These are phyloP conservation scores for Geranium rotundifolium DNA, from an alignment of 345 rosid genomes.

Conservation along the genomic window DNA sequence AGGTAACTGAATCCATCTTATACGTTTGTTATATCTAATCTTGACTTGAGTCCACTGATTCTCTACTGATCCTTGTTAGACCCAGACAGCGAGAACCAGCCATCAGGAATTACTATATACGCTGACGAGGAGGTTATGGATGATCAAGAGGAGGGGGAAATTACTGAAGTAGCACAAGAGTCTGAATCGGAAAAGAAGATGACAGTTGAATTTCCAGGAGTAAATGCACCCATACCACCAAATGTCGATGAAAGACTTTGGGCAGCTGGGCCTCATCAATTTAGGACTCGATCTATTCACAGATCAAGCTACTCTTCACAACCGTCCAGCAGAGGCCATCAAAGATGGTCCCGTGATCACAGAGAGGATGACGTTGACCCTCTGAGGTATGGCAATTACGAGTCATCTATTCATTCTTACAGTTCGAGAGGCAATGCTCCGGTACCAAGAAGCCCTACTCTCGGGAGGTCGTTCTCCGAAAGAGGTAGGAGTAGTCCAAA, in stretches of 20 bases:
- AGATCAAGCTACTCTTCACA: slow-evolving; percentile 23
- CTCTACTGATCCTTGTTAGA: no score
- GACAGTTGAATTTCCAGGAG: slow-evolving; percentile 68
- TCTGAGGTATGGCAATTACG: slow-evolving; percentile 43
- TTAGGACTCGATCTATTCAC: slow-evolving; percentile 21
- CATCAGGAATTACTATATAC: slow-evolving; percentile 70
- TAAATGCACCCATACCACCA: slow-evolving; percentile 75
- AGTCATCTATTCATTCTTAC: slow-evolving; percentile 13
- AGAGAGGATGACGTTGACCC: slow-evolving; percentile 50
- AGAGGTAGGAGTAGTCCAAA: slow-evolving; percentile 35
- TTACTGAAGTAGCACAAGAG: slow-evolving; percentile 21
- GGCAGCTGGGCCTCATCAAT: slow-evolving; percentile 36
- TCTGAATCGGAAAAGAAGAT: slow-evolving; percentile 42
- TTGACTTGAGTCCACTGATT: no score
- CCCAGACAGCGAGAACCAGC: slow-evolving; percentile 44
- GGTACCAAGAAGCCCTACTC: slow-evolving; percentile 16
- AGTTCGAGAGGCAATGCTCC: slow-evolving; percentile 16
- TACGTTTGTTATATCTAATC: background rate
- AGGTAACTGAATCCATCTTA: slow-evolving; percentile 34
- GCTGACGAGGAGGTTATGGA: slow-evolving; percentile 43
- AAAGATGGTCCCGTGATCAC: slow-evolving; percentile 26
- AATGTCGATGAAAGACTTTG: slow-evolving; percentile 59
- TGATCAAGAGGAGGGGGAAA: slow-evolving; percentile 76
- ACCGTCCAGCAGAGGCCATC: slow-evolving; percentile 24
- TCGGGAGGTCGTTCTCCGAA: slow-evolving; percentile 26